Base-by-base conservation (phyloP, 352 stramenopile species). In the Saprolegnia diclina region DNA sequence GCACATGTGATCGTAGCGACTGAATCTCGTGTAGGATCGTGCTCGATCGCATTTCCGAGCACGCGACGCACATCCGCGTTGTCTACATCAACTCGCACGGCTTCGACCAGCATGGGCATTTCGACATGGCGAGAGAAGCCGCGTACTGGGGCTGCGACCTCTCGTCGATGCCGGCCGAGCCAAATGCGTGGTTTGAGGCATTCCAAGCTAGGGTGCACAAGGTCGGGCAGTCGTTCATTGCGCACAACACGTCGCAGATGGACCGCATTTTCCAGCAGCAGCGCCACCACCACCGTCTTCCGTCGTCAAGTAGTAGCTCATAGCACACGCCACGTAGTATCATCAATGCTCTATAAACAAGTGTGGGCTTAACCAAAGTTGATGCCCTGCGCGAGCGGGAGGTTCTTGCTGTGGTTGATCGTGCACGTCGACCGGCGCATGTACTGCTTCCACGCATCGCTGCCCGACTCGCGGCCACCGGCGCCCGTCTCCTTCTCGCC, bases 361-460 rank as follows among this genome's bases (percentile, higher is more conserved):
- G 2, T 22, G 1, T 3, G 2, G 13, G 35, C 35, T 76, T 85
- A 95, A 67, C 73, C 85, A 64, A 97, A 97, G 74, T 96, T 88
- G 64, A 97, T 97, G 65, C 91, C 91, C 73, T 97, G 91, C 0
- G 91, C 91, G 26, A 97, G 85, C 26, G 91, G 91, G 10, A 97
- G 78, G 70, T 91, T 83, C 74, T 97, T 93, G 75, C 89, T 94
- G 77, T 97, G 86, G 79, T 97, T 97, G 74, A 97, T 86, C 40
- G 91, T 97, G 78, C 89, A 97, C 61, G 91, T 97, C 21, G 84
- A 95, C n/a, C 91, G 88, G 37, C 91, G 88, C 89, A 97, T 97
- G 87, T 97, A 97, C 76, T 95, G 86, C 82, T 97, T 97, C 91
- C 91, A 97, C 16, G 89, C 77, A 61, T 97, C 91, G 64, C 85